Evolutionary conservation across 345 rosid species (phyloP), one percentile per base, ranked within the genome.

Genomic region (Firmiana major): DNA sequence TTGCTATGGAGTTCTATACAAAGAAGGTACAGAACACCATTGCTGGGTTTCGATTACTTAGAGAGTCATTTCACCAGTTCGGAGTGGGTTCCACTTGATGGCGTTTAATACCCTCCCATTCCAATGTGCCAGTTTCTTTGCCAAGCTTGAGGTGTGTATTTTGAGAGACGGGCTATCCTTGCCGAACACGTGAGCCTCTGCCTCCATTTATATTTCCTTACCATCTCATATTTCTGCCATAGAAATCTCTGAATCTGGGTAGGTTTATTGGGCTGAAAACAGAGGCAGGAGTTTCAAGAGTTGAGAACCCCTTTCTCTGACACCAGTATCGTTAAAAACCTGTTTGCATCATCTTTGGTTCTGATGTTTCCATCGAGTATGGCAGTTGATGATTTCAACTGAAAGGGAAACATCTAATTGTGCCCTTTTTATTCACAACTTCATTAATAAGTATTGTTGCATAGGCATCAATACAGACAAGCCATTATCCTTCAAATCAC

Each of bases 401-500:
- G 53, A 64, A 43, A 40, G 34, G 5, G 24, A 36, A 13, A n/a
- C 46, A 63, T 34, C 13, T 19, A 38, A 64, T 21, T 36, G 71
- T 12, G 28, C 19, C 74, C 21, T 11, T 26, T 49, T 31, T 51
- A 71, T 71, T 59, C 64, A 77, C 16, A 24, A n/a, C 51, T 77
- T 57, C 79, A 77, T 31, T 26, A 63, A 63, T 31, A 63, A 3
- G 16, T 63, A 55, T 55, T 8, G 21, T 2, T 4, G 1, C 6
- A 62, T 13, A 28, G 3, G 5, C 1, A 26, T 16, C 36, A 69
- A 63, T 67, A 51, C 70, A 54, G 42, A 4, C 59, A 54, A 9
- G 34, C 36, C 74, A 55, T 76, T 55, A 19, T 71, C 63, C 68
- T 57, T 58, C 22, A 49, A 43, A 57, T 57, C 72, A 58, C 48